Percentiles rank a stretch among this genome's conserved stretches.
These are phyloP conservation scores for Aspergillus sojae DNA, from an alignment of 2,329 filamentous ascomycete genomes.

Conservation along the genomic window DNA sequence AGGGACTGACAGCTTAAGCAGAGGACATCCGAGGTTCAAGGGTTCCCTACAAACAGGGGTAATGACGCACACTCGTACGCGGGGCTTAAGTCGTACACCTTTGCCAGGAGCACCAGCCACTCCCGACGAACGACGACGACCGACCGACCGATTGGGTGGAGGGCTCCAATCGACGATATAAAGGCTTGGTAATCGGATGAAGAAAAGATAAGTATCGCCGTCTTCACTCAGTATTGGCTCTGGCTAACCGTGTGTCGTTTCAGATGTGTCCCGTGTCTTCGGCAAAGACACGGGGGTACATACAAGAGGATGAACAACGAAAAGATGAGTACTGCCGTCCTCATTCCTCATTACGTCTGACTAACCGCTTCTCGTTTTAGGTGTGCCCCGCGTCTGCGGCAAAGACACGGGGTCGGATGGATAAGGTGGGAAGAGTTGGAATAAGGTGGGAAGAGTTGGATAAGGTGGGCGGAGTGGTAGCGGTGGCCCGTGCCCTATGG, in stretches of 20 bases:
- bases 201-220: not conserved
- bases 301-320: not conserved
- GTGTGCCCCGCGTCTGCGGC: not conserved
- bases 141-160: too few relatives aligned
- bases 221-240: not conserved
- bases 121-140: not conserved
- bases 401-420: not conserved
- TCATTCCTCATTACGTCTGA: not conserved
- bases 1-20: not conserved
- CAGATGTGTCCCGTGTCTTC: not conserved
- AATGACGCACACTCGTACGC: slow-evolving; percentile 22
- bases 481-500: not conserved
- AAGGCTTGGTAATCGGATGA: not conserved
- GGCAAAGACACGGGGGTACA: not conserved
- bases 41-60: slow-evolving; percentile 19
- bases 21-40: slow-evolving; percentile 13
- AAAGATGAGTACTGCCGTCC: not conserved
- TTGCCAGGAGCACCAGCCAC: slow-evolving; percentile 16
- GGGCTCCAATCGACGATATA: not conserved
- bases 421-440: too few relatives aligned
- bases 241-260: not conserved
- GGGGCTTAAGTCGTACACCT: slow-evolving; percentile 18
- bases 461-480: not conserved
- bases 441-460: too few relatives aligned
- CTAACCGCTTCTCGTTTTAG: not conserved